A percentile compares a stretch with the other conserved stretches of the same genome.
Evolutionary conservation across 331 rosid species (phyloP).

Genomic region (Quercus tomentella): DNA sequence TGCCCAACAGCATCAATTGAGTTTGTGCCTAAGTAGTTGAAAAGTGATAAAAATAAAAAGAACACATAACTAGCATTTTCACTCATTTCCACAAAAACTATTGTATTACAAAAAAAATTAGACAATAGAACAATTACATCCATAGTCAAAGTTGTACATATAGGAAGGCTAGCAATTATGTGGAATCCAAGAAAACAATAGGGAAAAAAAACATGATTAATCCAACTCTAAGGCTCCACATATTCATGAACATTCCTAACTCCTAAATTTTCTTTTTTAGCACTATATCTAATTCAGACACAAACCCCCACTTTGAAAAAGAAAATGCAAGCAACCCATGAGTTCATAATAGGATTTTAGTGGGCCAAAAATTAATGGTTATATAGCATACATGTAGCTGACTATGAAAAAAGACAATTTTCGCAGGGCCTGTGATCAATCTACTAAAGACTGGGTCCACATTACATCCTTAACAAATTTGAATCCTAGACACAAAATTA

Average conservation of each 20-base stretch:
- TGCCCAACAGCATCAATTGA: no score
- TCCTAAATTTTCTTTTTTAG: no score
- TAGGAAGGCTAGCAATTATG: background rate
- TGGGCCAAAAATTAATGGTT: background rate
- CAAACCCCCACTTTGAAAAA: background rate
- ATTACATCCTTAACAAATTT: background rate
- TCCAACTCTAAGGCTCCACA: background rate
- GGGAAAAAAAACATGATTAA: background rate
- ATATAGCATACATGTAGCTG: no score
- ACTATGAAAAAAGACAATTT: background rate
- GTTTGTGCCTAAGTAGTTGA: background rate
- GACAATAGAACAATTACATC: background rate
- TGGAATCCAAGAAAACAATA: slow-evolving; percentile 3
- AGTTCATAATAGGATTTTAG: background rate
- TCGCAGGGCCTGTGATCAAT: background rate
- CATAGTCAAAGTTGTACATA: background rate
- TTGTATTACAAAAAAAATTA: background rate
- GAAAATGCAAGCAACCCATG: background rate
- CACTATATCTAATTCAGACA: background rate
- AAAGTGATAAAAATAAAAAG: background rate
- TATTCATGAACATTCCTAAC: background rate
- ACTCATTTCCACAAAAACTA: background rate
- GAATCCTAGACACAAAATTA: background rate
- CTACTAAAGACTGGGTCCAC: background rate
- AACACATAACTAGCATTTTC: background rate